These are phyloP conservation scores for Petasospora rhodanensis DNA, from an alignment of 1,139 yeast genomes.

Conservation along the genomic window DNA sequence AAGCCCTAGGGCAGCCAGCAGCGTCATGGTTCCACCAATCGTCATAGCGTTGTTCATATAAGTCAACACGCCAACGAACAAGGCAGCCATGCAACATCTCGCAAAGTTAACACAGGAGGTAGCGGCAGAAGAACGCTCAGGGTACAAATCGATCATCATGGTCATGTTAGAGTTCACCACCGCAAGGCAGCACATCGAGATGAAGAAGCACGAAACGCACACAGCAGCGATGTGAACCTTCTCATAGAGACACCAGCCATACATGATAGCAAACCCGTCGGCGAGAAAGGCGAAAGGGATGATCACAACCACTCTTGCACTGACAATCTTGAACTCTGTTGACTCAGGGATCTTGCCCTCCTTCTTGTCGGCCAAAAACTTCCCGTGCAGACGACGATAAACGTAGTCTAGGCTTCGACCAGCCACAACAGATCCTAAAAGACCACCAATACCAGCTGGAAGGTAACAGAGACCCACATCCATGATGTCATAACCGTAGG, in stretches of 20 bases:
- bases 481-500: slow-evolving; percentile 47
- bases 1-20: slow-evolving; percentile 41
- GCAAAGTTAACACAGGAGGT: slow-evolving; percentile 56
- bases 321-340: slow-evolving; percentile 38
- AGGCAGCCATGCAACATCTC: slow-evolving; percentile 57
- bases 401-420: slow-evolving; percentile 46
- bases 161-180: slow-evolving; percentile 50
- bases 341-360: slow-evolving; percentile 25
- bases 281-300: slow-evolving; percentile 34
- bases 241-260: slow-evolving; percentile 67
- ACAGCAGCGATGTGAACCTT: slow-evolving; percentile 50
- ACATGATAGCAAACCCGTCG: slow-evolving; percentile 39
- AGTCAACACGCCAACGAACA: slow-evolving; percentile 57
- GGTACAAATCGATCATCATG: slow-evolving; percentile 57
- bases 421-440: slow-evolving; percentile 43
- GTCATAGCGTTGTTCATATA: slow-evolving; percentile 49
- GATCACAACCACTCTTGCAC: slow-evolving; percentile 41
- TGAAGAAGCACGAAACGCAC: slow-evolving; percentile 47
- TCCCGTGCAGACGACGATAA: slow-evolving; percentile 31
- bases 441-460: slow-evolving; percentile 55
- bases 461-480: slow-evolving; percentile 62
- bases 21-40: slow-evolving; percentile 61
- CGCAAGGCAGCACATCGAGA: slow-evolving; percentile 49
- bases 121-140: slow-evolving; percentile 56
- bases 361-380: slow-evolving; percentile 13